Evolutionary conservation across 805 yeast species (phyloP).

Genomic region (Ogataea pilisensis): DNA sequence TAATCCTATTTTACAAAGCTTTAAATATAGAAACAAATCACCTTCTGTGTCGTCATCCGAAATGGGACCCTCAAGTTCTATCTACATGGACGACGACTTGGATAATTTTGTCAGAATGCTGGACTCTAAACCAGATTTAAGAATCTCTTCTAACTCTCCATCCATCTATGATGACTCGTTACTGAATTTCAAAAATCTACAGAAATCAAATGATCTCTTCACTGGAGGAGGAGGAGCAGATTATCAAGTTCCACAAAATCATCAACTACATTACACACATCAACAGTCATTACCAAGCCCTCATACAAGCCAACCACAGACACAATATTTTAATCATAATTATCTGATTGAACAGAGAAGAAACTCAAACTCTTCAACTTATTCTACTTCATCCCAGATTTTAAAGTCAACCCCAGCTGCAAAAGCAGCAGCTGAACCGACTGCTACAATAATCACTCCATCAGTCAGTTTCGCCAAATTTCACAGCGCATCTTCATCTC

Average conservation of each 20-base stretch:
- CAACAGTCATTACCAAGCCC: constrained; percentile 1
- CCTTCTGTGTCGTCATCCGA: constrained; percentile 23
- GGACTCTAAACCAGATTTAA: constrained; percentile 34
- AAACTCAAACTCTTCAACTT: constrained; percentile 21
- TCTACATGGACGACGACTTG: constrained; percentile 31
- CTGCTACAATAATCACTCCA: constrained; percentile 22
- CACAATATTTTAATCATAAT: constrained; percentile 14
- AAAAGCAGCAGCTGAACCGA: constrained; percentile 8
- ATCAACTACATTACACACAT: constrained; percentile 7
- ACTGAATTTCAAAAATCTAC: constrained; percentile 26
- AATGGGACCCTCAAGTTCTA: constrained; percentile 23
- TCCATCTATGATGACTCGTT: constrained; percentile 26
- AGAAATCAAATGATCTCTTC: constrained; percentile 26
- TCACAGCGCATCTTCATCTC: constrained; percentile 15
- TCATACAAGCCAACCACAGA: background rate
- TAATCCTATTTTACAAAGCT: constrained; percentile 24
- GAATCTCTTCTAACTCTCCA: constrained; percentile 27
- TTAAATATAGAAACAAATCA: constrained; percentile 21
- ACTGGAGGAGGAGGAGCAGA: constrained; percentile 10
- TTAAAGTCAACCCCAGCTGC: constrained; percentile 12
- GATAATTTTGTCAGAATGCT: constrained; percentile 32
- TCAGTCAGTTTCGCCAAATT: constrained; percentile 21
- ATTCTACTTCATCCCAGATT: constrained; percentile 22
- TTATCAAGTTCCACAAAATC: constrained; percentile 6
- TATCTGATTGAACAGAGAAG: constrained; percentile 15